Evolutionary conservation across 2,329 filamentous ascomycete genomes (phyloP).

Genomic region (Alternaria gaisen): DNA sequence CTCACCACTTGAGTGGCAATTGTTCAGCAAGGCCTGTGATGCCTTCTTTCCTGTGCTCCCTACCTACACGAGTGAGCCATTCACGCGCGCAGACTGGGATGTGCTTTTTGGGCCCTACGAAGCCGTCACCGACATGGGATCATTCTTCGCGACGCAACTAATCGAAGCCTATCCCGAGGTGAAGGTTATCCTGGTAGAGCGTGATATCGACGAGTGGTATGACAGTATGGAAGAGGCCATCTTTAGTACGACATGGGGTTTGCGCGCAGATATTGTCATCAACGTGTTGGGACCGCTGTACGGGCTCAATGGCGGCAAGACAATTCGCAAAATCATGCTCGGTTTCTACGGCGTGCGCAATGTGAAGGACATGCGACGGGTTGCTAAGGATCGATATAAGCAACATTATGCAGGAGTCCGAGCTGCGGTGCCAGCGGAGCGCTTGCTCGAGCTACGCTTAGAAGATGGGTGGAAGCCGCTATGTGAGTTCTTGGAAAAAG

Average conservation of each 20-base stretch:
- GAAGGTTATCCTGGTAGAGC: constrained; percentile 37
- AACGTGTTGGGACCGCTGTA: constrained; percentile 5
- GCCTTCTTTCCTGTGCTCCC: constrained; percentile 9
- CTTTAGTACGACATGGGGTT: constrained; percentile 13
- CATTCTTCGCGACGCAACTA: constrained; percentile 30
- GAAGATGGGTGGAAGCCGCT: constrained; percentile 35
- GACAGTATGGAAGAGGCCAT: constrained; percentile 28
- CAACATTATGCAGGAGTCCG: constrained; percentile 20
- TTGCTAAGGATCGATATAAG: constrained; percentile 20
- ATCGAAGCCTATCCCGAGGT: constrained; percentile 40
- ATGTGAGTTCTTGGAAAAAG: constrained; percentile 34
- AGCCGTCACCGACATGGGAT: constrained; percentile 36
- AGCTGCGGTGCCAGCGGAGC: constrained; percentile 29
- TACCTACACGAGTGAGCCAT: constrained; percentile 16
- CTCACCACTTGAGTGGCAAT: constrained; percentile 11
- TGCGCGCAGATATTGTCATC: constrained; percentile 11
- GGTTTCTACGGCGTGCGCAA: constrained; percentile 6
- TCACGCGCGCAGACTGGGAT: constrained; percentile 55
- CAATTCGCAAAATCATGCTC: constrained; percentile 16
- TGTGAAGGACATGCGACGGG: constrained; percentile 8
- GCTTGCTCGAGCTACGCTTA: constrained; percentile 30
- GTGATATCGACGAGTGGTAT: constrained; percentile 34
- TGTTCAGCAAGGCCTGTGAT: constrained; percentile 11
- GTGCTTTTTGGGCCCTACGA: constrained; percentile 55
- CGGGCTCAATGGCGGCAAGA: constrained; percentile 8